Conservation (phyloP, 352 stramenopile genomes). For the Globisporangium lucens region DNA sequence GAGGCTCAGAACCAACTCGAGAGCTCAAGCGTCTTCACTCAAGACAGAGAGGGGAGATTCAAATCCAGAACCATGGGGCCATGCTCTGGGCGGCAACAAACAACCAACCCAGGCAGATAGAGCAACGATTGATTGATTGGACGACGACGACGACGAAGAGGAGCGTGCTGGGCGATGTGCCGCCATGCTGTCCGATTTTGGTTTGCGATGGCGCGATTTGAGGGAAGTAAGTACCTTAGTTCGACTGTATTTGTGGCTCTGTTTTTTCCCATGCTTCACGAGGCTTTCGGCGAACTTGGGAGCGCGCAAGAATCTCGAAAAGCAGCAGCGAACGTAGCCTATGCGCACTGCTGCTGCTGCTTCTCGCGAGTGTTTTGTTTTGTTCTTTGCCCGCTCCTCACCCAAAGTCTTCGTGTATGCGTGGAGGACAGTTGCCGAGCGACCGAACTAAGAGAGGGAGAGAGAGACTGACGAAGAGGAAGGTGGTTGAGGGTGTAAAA, state of each 20-base stretch:
- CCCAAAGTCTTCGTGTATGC: constrained; percentile 1
- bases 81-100: not conserved
- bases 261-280: not conserved
- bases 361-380: not conserved
- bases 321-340: not conserved
- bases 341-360: not conserved
- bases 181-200: not conserved
- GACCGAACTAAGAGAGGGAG: not conserved
- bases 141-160: not conserved
- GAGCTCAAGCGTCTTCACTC: not conserved
- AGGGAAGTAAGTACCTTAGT: not conserved
- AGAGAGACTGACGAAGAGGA: not conserved
- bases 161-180: too few relatives aligned
- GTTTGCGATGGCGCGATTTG: not conserved
- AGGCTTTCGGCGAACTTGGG: constrained; percentile 13
- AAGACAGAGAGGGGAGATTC: not conserved
- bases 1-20: not conserved
- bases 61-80: not conserved
- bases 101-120: not conserved
- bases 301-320: constrained; percentile 8
- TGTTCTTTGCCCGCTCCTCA: constrained; percentile 12
- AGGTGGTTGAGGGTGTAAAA: not conserved
- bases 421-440: not conserved
- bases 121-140: not conserved
- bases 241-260: not conserved